Conservation (phyloP, 306 rosid species). For the Cicer bijugum region DNA sequence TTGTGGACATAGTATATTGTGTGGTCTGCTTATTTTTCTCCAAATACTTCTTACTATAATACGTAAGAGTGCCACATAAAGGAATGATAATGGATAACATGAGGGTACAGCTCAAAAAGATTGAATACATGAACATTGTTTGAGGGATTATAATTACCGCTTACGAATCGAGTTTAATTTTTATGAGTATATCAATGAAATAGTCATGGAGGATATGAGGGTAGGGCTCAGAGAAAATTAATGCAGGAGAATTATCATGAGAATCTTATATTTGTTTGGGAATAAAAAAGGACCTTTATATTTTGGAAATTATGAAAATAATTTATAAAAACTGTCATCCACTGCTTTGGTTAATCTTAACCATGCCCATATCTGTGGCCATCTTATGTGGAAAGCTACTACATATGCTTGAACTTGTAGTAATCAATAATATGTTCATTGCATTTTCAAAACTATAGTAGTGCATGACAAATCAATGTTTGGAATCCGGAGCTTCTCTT, state of each 20-base stretch:
- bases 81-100: slow-evolving; percentile 30
- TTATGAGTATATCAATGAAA: too few species aligned
- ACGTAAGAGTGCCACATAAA: neutral
- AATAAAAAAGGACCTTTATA: slow-evolving; percentile 12
- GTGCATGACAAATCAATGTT: neutral
- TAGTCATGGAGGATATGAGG: neutral
- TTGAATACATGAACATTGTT: too few species aligned
- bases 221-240: neutral
- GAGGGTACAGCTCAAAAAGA: neutral
- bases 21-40: slow-evolving; percentile 12
- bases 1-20: slow-evolving; percentile 16
- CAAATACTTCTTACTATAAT: slow-evolving; percentile 2
- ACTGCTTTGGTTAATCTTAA: neutral
- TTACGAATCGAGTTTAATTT: too few species aligned
- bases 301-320: slow-evolving; percentile 11
- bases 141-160: too few species aligned
- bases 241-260: slow-evolving; percentile 17
- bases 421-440: neutral
- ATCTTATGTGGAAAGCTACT: too few species aligned
- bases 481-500: slow-evolving; percentile 11
- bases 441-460: slow-evolving; percentile 4
- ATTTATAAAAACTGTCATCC: neutral
- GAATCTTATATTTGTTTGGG: slow-evolving; percentile 10
- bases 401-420: too few species aligned
- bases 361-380: neutral